Evolutionary conservation across 2,329 filamentous ascomycete species (phyloP), one percentile per base, ranked within the genome.

Genomic region (Blastomyces percursus): DNA sequence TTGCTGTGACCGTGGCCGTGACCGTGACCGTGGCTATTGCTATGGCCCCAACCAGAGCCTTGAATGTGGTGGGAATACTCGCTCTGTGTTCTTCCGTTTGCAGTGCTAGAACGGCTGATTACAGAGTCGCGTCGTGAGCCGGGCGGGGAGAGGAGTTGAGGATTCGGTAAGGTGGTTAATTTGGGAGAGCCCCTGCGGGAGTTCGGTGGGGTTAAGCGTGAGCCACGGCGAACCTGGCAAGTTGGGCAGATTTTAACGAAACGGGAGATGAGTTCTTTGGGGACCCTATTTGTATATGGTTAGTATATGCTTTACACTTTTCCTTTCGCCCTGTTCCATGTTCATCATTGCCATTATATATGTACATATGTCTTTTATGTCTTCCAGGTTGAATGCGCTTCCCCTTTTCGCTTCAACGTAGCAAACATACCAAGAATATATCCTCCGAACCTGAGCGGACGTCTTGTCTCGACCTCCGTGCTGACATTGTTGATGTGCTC

Each of bases 381-480:
- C 19, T 24, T 19, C 27, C 59, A 38, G 16, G 32, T 3, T 38
- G 38, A 7, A 30, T 8, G 11, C 21, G 35, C 44, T 48, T 21
- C 24, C 24, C 21, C 12, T 2, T n/a, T 50, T 1, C 9, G 4
- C 9, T 24, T 9, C 2, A 21, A 50, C 8, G 35, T 27, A 54
- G 42, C 61, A 42, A 32, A 61, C 74, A 40, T 74, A 81, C 79
- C 79, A 81, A 64, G 79, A 81, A 67, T 80, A 81, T 55, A 78
- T 74, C 54, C 77, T 74, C 60, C 79, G 74, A 55, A 81, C 79
- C 64, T 80, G 76, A 11, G 77, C 77, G n/a, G 79, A 81, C 21
- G 79, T 81, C 66, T 81, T 81, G 69, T 81, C 79, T 60, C 79
- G 74, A n/a, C 79, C 79, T 60, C 79, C 79, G 68, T 81, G 79